These are phyloP conservation scores for Neonectria neomacrospora DNA, from an alignment of 2,329 filamentous ascomycete species.

Conservation along the genomic window DNA sequence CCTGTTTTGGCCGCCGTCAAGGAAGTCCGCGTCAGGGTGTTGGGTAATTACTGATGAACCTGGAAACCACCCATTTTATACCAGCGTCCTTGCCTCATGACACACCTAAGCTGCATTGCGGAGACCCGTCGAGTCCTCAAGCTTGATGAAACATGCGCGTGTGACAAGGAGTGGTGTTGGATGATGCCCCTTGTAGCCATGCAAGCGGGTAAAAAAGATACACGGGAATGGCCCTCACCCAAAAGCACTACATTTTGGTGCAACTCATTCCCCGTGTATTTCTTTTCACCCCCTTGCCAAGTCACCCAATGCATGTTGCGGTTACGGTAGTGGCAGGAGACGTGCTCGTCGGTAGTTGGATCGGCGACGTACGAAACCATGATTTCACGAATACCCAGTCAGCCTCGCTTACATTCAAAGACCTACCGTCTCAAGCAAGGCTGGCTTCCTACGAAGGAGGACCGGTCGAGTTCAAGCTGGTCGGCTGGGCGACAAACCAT, in stretches of 20 bases:
- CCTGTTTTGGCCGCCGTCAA: background rate
- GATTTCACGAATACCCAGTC: too few relatives aligned
- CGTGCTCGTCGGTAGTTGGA: background rate
- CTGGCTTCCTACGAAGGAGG: too few relatives aligned
- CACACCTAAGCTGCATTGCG: background rate
- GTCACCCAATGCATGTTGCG: background rate
- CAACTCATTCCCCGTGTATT: too few relatives aligned
- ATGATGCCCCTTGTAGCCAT: too few relatives aligned
- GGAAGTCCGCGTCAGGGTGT: background rate
- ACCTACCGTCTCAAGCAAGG: too few relatives aligned
- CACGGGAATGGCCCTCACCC: too few relatives aligned
- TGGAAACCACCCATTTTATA: background rate
- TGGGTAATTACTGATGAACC: background rate
- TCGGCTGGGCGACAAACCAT: background rate
- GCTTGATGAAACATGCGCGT: constrained; percentile 15
- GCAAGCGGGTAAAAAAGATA: too few relatives aligned
- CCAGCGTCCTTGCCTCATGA: background rate
- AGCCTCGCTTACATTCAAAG: too few relatives aligned
- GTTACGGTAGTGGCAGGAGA: too few relatives aligned
- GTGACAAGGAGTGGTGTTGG: constrained; percentile 1
- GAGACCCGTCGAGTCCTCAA: constrained; percentile 3
- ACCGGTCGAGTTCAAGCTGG: too few relatives aligned
- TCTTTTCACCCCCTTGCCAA: background rate
- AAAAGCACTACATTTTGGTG: too few relatives aligned
- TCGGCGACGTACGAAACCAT: too few relatives aligned